Conservation (phyloP, 352 stramenopile genomes). For the Phytophthora hybrid region DNA sequence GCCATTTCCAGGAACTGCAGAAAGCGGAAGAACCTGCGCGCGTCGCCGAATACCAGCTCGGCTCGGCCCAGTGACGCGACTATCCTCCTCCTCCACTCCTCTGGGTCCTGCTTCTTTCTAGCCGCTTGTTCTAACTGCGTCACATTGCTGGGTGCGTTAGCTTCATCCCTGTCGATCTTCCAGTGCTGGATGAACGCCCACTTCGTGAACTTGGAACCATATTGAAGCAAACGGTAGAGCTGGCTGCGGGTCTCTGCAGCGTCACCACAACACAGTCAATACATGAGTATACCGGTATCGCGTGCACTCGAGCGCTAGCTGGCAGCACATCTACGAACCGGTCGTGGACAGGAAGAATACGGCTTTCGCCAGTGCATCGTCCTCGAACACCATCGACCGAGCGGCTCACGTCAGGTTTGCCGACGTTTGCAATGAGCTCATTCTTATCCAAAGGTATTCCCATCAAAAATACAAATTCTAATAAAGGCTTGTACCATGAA, state of each 20-base stretch:
- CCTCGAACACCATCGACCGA: slow-evolving; percentile 25
- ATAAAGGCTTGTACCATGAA: too few species aligned
- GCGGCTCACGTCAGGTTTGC: too few species aligned
- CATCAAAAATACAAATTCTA: too few species aligned
- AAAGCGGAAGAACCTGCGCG: slow-evolving; percentile 67
- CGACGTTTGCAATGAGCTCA: too few species aligned
- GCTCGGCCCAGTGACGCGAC: slow-evolving; percentile 42
- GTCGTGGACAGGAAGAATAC: slow-evolving; percentile 65
- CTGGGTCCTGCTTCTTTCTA: neutral
- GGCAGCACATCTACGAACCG: slow-evolving; percentile 25
- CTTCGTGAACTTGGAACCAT: slow-evolving; percentile 63
- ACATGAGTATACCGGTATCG: too few species aligned
- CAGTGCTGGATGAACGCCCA: slow-evolving; percentile 49
- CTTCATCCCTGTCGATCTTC: slow-evolving; percentile 10
- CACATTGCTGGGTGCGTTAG: neutral
- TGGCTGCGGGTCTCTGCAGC: slow-evolving; percentile 67
- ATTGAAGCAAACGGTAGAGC: slow-evolving; percentile 70
- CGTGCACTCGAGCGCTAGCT: neutral
- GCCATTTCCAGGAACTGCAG: slow-evolving; percentile 77
- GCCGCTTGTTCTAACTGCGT: neutral
- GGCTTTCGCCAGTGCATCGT: slow-evolving; percentile 48
- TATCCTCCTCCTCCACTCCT: slow-evolving; percentile 30
- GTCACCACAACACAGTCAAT: neutral
- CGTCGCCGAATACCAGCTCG: slow-evolving; percentile 61
- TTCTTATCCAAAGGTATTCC: too few species aligned